These are phyloP conservation scores for Alternaria metachromatica DNA, from an alignment of 2,329 filamentous ascomycete genomes.

Conservation along the genomic window DNA sequence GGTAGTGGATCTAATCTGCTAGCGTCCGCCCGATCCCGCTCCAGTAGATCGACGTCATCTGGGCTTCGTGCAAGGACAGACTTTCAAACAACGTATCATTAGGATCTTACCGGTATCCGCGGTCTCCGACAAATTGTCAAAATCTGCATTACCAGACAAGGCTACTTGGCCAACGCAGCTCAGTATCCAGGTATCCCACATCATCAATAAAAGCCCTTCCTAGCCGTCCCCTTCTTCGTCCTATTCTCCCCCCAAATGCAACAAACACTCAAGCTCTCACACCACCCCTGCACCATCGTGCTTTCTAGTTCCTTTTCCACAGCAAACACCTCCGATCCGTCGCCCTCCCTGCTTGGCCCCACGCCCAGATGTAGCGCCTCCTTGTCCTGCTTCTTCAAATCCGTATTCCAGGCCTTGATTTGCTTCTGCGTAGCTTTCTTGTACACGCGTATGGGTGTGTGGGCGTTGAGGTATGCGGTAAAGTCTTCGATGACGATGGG, in stretches of 20 bases:
- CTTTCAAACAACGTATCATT: no score
- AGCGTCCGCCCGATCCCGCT: not conserved
- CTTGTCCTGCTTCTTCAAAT: constrained; percentile 20
- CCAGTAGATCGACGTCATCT: not conserved
- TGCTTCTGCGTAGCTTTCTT: constrained; percentile 40
- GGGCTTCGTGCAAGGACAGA: no score
- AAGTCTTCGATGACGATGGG: constrained; percentile 89
- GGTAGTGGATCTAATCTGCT: not conserved
- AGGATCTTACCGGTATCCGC: no score
- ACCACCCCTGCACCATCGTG: constrained; percentile 83
- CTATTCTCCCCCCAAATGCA: constrained; percentile 72
- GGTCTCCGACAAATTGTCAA: no score
- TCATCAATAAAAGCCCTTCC: not conserved
- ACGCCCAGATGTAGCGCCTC: not conserved
- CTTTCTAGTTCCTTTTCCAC: constrained; percentile 39
- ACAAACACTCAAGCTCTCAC: constrained; percentile 83
- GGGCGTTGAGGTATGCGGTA: constrained; percentile 75
- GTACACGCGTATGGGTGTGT: constrained; percentile 31
- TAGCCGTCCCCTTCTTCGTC: constrained; percentile 29
- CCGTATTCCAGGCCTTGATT: constrained; percentile 37
- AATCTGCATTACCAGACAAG: no score
- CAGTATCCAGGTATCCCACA: not conserved
- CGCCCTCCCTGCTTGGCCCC: not conserved
- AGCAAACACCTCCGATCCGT: constrained; percentile 25
- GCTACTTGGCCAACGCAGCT: not conserved